Evolutionary conservation across 768 basidiomycete species (phyloP).

Genomic region (Phlegmacium glaucopus): DNA sequence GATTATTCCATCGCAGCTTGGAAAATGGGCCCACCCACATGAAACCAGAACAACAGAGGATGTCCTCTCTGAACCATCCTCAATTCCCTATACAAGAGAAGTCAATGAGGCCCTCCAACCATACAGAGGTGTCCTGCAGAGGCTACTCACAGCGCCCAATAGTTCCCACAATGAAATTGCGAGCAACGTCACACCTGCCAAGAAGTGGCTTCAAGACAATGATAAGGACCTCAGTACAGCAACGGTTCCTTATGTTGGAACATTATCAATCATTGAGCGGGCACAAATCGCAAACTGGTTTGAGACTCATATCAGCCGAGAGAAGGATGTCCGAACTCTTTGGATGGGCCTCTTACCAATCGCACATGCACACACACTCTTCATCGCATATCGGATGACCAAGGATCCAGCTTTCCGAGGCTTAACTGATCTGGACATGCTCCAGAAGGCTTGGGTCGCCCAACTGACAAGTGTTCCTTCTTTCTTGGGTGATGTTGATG

Average conservation of each 20-base stretch:
- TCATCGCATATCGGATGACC: slow-evolving; percentile 7
- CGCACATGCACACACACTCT: slow-evolving; percentile 15
- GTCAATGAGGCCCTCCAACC: slow-evolving; percentile 13
- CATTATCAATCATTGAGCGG: slow-evolving; percentile 12
- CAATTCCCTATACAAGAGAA: slow-evolving; percentile 13
- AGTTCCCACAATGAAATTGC: neutral
- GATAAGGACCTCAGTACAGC: slow-evolving; percentile 4
- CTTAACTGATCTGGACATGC: neutral
- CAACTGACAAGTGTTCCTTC: neutral
- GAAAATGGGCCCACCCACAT: slow-evolving; percentile 21
- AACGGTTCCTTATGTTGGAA: slow-evolving; percentile 12
- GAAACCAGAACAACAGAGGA: slow-evolving; percentile 15
- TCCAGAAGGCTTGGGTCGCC: slow-evolving; percentile 5
- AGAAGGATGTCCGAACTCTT: neutral
- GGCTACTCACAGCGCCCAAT: slow-evolving; percentile 1
- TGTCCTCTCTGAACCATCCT: slow-evolving; percentile 18
- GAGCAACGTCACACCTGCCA: slow-evolving; percentile 2
- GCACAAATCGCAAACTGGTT: slow-evolving; percentile 24
- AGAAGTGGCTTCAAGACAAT: slow-evolving; percentile 5
- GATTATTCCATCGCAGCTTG: slow-evolving; percentile 13
- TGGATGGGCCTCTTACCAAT: slow-evolving; percentile 11
- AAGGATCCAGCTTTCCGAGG: neutral
- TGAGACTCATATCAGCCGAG: slow-evolving; percentile 12
- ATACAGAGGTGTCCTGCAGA: slow-evolving; percentile 2
- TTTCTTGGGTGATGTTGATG: slow-evolving; percentile 13